Evolutionary conservation across 257 asterid genomes (phyloP).

Genomic region (Datura wrightii): DNA sequence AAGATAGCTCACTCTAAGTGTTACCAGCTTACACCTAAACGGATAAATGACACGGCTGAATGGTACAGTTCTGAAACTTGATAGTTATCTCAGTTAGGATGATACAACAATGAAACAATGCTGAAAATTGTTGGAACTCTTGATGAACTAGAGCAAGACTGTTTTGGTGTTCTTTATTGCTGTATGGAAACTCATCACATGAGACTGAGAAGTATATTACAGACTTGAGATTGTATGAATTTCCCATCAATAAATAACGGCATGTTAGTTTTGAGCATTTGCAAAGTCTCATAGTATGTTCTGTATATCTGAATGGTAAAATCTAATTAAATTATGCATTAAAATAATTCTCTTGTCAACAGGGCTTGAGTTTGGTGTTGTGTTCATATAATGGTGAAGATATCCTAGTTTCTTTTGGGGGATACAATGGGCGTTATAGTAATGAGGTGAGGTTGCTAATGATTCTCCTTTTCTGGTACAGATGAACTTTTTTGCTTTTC

Average conservation of each 20-base stretch:
- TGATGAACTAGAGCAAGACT: neutral
- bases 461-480: constrained; percentile 30
- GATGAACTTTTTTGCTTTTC: neutral
- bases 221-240: constrained; percentile 1
- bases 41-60: neutral
- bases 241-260: neutral
- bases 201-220: neutral
- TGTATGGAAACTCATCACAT: constrained; percentile 14
- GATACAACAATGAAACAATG: neutral
- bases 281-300: neutral
- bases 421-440: constrained; percentile 96
- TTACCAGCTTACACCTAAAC: constrained; percentile 2
- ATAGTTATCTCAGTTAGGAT: neutral
- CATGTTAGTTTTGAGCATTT: constrained; percentile 23
- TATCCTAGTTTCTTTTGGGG: constrained; percentile 92
- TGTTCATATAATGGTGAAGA: constrained; percentile 84
- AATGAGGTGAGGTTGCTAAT: constrained; percentile 71
- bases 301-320: constrained; percentile 12
- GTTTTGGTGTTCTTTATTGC: constrained; percentile 5
- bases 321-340: neutral
- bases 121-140: constrained; percentile 16
- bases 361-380: constrained; percentile 93
- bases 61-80: constrained; percentile 3
- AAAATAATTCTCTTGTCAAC: constrained; percentile 9
- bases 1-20: neutral